phyloP scores from a whole-genome alignment of 192 early-diverging fungal species.

The Linnemannia elongata region DNA sequence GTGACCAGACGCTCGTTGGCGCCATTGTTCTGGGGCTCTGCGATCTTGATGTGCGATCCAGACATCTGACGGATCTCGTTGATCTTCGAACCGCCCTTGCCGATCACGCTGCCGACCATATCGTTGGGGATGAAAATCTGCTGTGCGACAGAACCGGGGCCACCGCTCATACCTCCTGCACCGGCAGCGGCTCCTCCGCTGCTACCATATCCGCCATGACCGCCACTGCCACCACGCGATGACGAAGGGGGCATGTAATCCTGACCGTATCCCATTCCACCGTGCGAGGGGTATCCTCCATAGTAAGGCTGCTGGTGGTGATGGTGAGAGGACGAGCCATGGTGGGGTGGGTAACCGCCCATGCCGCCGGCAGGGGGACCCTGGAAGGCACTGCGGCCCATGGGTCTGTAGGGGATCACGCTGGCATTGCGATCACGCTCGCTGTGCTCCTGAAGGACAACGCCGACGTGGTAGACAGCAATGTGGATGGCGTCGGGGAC shows the following conservation, averaged over 20 bases:
- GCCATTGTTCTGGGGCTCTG: constrained; percentile 73
- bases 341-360: constrained; percentile 53
- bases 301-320: constrained; percentile 54
- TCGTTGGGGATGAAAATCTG: constrained; percentile 76
- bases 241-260: constrained; percentile 55
- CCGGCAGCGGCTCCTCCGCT: constrained; percentile 5
- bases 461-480: constrained; percentile 86
- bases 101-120: constrained; percentile 93
- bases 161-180: constrained; percentile 17
- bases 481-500: constrained; percentile 86
- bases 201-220: constrained; percentile 12
- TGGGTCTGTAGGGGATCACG: constrained; percentile 81
- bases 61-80: constrained; percentile 85
- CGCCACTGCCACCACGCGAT: constrained; percentile 18
- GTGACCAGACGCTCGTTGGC: constrained; percentile 88
- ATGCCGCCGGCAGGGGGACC: constrained; percentile 47
- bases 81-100: constrained; percentile 88
- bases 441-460: constrained; percentile 78
- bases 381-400: constrained; percentile 43
- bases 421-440: constrained; percentile 70
- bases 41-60: constrained; percentile 92
- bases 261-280: constrained; percentile 56
- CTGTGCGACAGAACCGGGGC: constrained; percentile 64
- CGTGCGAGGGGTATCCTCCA: constrained; percentile 51
- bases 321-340: constrained; percentile 36